Evolutionary conservation across 306 rosid genomes (phyloP), one percentile per base, ranked within the genome.

Genomic region (Datisca glomerata): DNA sequence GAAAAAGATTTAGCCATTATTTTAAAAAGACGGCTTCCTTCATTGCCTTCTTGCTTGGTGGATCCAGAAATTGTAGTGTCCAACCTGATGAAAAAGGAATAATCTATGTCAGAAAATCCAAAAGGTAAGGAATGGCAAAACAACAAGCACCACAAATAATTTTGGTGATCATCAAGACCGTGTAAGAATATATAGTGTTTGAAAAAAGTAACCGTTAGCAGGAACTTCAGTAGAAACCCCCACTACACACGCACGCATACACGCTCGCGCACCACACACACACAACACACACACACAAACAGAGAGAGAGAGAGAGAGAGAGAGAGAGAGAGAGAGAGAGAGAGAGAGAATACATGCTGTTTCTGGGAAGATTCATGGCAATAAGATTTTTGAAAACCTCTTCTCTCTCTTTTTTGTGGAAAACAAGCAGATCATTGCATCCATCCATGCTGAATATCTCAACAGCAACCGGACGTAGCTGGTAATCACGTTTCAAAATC

Each of bases 381-480:
- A 80, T 64, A 10, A 91, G 68, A 65, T 85, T 78, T 70, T 74
- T 91, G 60, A 91, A 91, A 49, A 91, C 96, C 50, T 85, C 99
- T 49, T 91, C 99, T 58, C 99, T 78, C 68, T 91, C 99, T 52
- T 72, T 91, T 73, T 91, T 91, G 76, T 91, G 99, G 75, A 91
- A 91, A 38, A 91, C 94, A 69, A 91, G 71, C 53, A 91, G 94
- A 74, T 91, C 99, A 57, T 91, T 91, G 49, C 86, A 91, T 49
- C 99, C 99, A 71, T 91, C 99, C 96, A 91, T 91, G 76, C 99
- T 91, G 75, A 91, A 91, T 65, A 91, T 85, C 71, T 91, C 99
- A 51, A 91, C 52, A 67, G 99, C 99, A 46, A 91, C 99, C 37
- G 99, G 99, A 50, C 99, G 99, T 57, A 91, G 73, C 69, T 91